These are phyloP conservation scores for Auricularia sp. DNA, from an alignment of 768 basidiomycete genomes.

Conservation along the genomic window DNA sequence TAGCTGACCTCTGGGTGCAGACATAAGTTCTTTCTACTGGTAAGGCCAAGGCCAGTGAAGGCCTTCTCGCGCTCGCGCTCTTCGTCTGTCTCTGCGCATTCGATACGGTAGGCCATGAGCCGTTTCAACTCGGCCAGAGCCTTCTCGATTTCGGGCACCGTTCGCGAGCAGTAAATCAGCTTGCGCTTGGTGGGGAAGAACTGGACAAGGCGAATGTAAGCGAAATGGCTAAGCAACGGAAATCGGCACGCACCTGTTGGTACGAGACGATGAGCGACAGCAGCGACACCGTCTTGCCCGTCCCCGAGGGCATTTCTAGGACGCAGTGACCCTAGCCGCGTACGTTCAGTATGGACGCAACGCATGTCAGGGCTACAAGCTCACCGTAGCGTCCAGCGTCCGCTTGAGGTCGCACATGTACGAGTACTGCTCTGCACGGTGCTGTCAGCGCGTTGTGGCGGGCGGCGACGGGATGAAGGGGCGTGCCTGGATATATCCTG, in stretches of 20 bases:
- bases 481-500: conserved; percentile 86
- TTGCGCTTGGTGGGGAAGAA: conserved; percentile 89
- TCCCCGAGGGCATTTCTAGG: conserved; percentile 99
- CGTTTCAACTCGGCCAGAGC: conserved; percentile 91
- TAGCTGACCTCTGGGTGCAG: conserved; percentile 76
- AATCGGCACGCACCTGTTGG: conserved; percentile 58
- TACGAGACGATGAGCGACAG: conserved; percentile 95
- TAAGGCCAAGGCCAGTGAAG: conserved; percentile 85
- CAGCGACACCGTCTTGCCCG: conserved; percentile 95
- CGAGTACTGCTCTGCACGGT: conserved; percentile 79
- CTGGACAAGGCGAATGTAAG: conserved; percentile 27
- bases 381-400: conserved; percentile 86
- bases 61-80: conserved; percentile 65
- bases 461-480: neutral
- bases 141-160: conserved; percentile 98
- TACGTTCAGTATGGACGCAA: neutral
- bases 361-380: conserved; percentile 6
- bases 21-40: conserved; percentile 93
- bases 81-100: conserved; percentile 61
- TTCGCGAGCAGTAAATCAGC: conserved; percentile 97
- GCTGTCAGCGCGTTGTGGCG: conserved; percentile 6
- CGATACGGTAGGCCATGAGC: conserved; percentile 79
- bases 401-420: conserved; percentile 99
- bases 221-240: neutral
- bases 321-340: conserved; percentile 83